Evolutionary conservation across 768 basidiomycete genomes (phyloP).

Genomic region (Lactifluus pinguis): DNA sequence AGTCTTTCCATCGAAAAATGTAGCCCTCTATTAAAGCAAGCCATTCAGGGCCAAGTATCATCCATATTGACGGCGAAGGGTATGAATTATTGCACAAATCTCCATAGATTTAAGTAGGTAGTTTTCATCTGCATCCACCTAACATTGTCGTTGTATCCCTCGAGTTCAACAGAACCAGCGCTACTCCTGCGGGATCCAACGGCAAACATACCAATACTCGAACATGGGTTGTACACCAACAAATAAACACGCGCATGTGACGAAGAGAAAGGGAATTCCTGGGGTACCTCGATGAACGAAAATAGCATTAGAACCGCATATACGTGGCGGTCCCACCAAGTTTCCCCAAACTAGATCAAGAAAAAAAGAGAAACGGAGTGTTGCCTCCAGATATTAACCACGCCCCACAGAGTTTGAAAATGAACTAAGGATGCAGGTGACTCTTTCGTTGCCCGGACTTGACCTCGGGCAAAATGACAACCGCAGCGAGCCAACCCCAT

Average conservation of each 20-base stretch:
- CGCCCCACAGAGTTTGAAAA: neutral
- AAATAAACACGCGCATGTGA: constrained; percentile 59
- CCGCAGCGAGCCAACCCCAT: constrained; percentile 93
- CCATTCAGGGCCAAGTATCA: no score
- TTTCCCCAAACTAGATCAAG: constrained; percentile 47
- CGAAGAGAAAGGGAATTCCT: constrained; percentile 61
- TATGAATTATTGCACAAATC: no score
- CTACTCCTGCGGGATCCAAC: no score
- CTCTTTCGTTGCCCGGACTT: constrained; percentile 44
- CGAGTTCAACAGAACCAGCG: no score
- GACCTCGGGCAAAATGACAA: constrained; percentile 87
- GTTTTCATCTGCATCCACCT: no score
- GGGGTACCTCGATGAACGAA: neutral
- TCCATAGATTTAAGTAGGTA: no score
- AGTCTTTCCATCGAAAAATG: no score
- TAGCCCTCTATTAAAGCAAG: no score
- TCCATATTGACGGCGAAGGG: no score
- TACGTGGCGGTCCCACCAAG: constrained; percentile 78
- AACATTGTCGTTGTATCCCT: no score
- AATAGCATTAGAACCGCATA: constrained; percentile 36
- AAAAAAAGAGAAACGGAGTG: neutral
- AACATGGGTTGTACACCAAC: constrained; percentile 89
- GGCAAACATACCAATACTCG: constrained; percentile 81
- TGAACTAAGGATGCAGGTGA: constrained; percentile 59
- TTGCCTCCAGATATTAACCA: neutral